Evolutionary conservation across 2,329 filamentous ascomycete species (phyloP), one percentile per base, ranked within the genome.

Genomic region (Penicillium sp.): DNA sequence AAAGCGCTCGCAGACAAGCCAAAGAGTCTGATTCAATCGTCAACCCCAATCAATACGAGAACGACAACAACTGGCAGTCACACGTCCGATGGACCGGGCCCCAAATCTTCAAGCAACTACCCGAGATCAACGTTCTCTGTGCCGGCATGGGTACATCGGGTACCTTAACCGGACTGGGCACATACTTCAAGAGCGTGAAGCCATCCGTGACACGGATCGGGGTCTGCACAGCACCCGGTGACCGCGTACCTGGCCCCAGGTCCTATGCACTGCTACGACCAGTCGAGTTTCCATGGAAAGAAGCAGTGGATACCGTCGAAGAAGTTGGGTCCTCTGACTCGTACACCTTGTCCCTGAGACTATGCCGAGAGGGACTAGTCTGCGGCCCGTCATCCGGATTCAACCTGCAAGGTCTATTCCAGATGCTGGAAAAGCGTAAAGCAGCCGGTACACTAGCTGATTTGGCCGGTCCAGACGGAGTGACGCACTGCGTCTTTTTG

Each of bases 311-410:
- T 62, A 68, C 73, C 1, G 79, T 86, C 9, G 83, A 86, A 55
- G 78, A 85, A 51, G 83, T 87, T 1, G 80, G 78, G 2, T 86
- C 83, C 0, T 69, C 75, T 8, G 80, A 85, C 37, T 83, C 85
- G 0, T 87, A 80, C 65, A 71, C 74, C 0, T 59, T 82, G 8
- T 87, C 84, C 0, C 67, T 87, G 27, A 72, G 81, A 13, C 72
- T 88, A 1, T 85, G 79, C 25, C 77, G 85, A 1, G 75, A 86
- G 50, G 85, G 85, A 0, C 69, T 88, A 7, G 76, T 88, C 7
- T 85, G 81, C 42, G 85, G 85, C 0, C 85, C 85, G 0, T 86
- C 84, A 0, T 87, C 84, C 0, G 85, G 85, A 0, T 83, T 86
- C 64, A 85, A 83, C 53, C 72, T 88, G 1, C 64, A 78, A 54